Evolutionary conservation across 1,284 basidiomycete genomes (phyloP), one percentile per base, ranked within the genome.

Genomic region (Paramarasmius palmivorus): DNA sequence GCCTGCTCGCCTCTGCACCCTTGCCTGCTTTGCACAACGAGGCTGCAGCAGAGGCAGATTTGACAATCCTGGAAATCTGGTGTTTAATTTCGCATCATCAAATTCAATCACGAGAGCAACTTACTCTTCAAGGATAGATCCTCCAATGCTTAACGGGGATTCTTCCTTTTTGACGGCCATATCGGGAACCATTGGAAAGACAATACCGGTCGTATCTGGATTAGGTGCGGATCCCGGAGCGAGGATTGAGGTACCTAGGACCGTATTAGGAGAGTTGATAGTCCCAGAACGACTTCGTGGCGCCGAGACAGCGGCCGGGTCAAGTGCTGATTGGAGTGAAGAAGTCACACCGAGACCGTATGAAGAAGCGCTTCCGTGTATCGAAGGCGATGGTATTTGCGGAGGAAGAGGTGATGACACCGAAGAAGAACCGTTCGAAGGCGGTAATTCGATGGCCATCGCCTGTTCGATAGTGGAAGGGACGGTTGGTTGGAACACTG

Each of bases 251-350:
- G 29, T 12, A 32, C 29, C 29, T 12, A 32, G 6, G 29, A 57
- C 29, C 47, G 62, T 56, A 41, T 55, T 56, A 23, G 66, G 62
- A 2, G 66, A 65, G 29, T 58, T 55, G 17, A 75, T 71, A 8
- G 72, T 68, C 57, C 69, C 73, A 19, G 70, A 67, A 39, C 71
- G 69, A 63, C 70, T 73, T 40, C 70, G 40, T 36, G 45, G 73
- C 20, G 58, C 64, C 12, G 68, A 56, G 19, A 68, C 61, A 41
- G 58, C 63, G n/a, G 67, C 59, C 15, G 70, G 70, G 56, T 76
- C 76, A 45, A 79, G 68, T 23, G 76, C 74, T 54, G 75, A 71
- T 39, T 76, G 74, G n/a, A 79, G 64, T 36, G 82, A 76, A 3
- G 78, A 77, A 14, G 74, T 68, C n/a, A 69, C 70, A 39, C 69